phyloP scores from a whole-genome alignment of 371 early-diverging fungal species.

The Mortierella polycephala region DNA sequence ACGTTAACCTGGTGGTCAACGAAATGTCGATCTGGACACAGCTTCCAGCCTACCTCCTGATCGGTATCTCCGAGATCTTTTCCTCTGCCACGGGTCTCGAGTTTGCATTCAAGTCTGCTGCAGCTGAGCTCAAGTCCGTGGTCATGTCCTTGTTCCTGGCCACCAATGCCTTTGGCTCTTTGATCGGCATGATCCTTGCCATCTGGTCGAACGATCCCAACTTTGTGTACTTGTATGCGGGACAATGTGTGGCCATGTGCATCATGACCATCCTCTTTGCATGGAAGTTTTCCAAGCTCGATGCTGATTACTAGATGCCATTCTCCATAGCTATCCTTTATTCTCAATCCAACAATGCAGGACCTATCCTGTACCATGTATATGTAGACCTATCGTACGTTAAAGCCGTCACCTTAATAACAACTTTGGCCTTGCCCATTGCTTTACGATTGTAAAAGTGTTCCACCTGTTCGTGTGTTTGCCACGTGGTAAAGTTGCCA shows the following conservation, averaged over 20 bases:
- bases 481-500: no score
- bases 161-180: slow-evolving; percentile 73
- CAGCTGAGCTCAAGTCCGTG: slow-evolving; percentile 78
- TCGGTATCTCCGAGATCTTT: slow-evolving; percentile 79
- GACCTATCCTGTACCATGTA: no score
- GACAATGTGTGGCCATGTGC: slow-evolving; percentile 61
- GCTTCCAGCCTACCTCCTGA: slow-evolving; percentile 72
- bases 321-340: no score
- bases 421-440: no score
- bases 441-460: no score
- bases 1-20: slow-evolving; percentile 42
- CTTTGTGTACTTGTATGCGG: slow-evolving; percentile 73
- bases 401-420: no score
- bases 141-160: slow-evolving; percentile 79
- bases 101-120: slow-evolving; percentile 83
- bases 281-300: slow-evolving; percentile 36
- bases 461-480: no score
- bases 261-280: slow-evolving; percentile 56
- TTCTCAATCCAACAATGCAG: no score
- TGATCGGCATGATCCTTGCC: slow-evolving; percentile 75
- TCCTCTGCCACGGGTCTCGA: slow-evolving; percentile 82
- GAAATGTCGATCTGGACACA: slow-evolving; percentile 73
- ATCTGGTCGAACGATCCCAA: slow-evolving; percentile 74
- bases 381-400: no score
- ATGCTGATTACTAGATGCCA: slow-evolving; percentile 1